Percentiles rank a stretch among this genome's conserved stretches.
Evolutionary conservation across 2,329 filamentous ascomycete species (phyloP).

Genomic region (Metarhizium robertsii): DNA sequence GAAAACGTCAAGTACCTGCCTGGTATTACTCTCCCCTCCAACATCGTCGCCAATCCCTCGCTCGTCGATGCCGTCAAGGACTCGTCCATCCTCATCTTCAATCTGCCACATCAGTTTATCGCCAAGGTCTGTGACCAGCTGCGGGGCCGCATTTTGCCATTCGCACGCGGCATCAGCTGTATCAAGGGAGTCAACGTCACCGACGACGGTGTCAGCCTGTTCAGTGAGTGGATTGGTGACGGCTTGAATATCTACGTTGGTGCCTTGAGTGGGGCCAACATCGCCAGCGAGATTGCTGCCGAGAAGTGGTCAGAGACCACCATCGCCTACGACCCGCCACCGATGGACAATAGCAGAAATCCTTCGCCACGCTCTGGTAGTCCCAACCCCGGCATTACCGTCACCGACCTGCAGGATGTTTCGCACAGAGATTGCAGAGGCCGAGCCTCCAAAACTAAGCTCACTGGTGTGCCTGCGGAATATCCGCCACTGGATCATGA

Average conservation of each 20-base stretch:
- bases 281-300: conserved; percentile 85
- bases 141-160: conserved; percentile 82
- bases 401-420: conserved; percentile 46
- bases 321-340: conserved; percentile 88
- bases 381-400: conserved; percentile 38
- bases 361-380: conserved; percentile 44
- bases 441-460: conserved; percentile 55
- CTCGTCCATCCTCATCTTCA: conserved; percentile 89
- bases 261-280: conserved; percentile 90
- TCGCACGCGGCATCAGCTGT: conserved; percentile 87
- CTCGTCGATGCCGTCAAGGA: conserved; percentile 70
- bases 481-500: conserved; percentile 82
- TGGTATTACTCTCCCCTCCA: conserved; percentile 71
- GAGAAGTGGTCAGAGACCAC: conserved; percentile 98
- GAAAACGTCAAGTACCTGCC: conserved; percentile 98
- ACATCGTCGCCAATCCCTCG: conserved; percentile 77
- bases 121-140: conserved; percentile 75
- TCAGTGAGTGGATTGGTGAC: conserved; percentile 90
- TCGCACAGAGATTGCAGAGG: conserved; percentile 63
- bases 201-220: conserved; percentile 75
- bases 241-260: conserved; percentile 93
- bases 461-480: conserved; percentile 68
- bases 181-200: conserved; percentile 97
- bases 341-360: conserved; percentile 66
- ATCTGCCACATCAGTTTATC: conserved; percentile 95